These are phyloP conservation scores for Suhomyces canberraensis DNA, from an alignment of 805 yeast species.

Conservation along the genomic window DNA sequence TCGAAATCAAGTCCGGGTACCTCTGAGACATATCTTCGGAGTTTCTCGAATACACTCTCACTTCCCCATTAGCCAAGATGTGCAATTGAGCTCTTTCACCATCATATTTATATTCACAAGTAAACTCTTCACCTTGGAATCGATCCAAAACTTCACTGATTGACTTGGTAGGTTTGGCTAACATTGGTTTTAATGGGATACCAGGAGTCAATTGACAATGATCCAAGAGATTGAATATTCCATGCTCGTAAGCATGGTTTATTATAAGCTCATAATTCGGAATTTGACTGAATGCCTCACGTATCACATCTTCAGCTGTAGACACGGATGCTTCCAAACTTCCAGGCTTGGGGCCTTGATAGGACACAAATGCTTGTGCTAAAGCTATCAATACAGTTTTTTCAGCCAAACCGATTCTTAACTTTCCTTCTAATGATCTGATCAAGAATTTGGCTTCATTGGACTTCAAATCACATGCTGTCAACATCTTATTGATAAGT, in stretches of 20 bases:
- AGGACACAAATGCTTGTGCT: slow-evolving; percentile 68
- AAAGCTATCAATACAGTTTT: slow-evolving; percentile 82
- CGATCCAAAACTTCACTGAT: slow-evolving; percentile 89
- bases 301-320: slow-evolving; percentile 71
- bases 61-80: slow-evolving; percentile 57
- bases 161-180: slow-evolving; percentile 95
- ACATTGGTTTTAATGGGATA: slow-evolving; percentile 94
- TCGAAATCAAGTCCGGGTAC: slow-evolving; percentile 83
- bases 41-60: slow-evolving; percentile 84
- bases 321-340: slow-evolving; percentile 44
- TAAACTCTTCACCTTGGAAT: slow-evolving; percentile 78
- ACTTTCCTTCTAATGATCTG: slow-evolving; percentile 86
- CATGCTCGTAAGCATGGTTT: slow-evolving; percentile 59
- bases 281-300: slow-evolving; percentile 83
- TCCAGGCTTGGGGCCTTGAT: slow-evolving; percentile 17
- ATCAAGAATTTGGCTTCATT: slow-evolving; percentile 86
- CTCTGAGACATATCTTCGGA: slow-evolving; percentile 96
- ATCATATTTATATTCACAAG: slow-evolving; percentile 96
- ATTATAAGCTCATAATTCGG: slow-evolving; percentile 88
- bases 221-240: slow-evolving; percentile 61
- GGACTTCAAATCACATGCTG: slow-evolving; percentile 70
- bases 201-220: slow-evolving; percentile 83
- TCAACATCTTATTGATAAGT: slow-evolving; percentile 76
- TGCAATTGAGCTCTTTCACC: slow-evolving; percentile 98
- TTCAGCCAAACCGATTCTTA: slow-evolving; percentile 91